Conservation (phyloP, 441 rosid species). For the Aleurites moluccanus region DNA sequence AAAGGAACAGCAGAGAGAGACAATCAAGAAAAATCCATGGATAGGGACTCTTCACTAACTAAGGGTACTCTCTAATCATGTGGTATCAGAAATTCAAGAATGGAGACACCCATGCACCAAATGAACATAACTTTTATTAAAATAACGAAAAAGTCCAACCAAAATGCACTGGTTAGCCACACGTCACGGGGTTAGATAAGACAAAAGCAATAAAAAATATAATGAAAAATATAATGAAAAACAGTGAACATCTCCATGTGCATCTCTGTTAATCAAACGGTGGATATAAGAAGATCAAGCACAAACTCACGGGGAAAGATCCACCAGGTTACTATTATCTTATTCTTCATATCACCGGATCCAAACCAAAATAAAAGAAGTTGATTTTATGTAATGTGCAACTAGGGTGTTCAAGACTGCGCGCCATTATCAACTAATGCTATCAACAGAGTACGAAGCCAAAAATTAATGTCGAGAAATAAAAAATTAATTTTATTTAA, state of each 20-base stretch:
- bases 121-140: background rate
- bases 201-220: too few relatives aligned
- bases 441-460: too few relatives aligned
- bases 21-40: constrained; percentile 25
- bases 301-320: background rate
- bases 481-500: too few relatives aligned
- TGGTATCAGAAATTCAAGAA: background rate
- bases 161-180: constrained; percentile 13
- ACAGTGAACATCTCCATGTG: constrained; percentile 19
- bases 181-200: too few relatives aligned
- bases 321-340: background rate
- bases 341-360: background rate
- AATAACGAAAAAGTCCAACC: constrained; percentile 17
- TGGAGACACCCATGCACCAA: background rate
- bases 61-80: background rate
- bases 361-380: background rate
- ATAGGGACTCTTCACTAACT: constrained; percentile 28
- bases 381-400: too few relatives aligned
- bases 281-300: background rate
- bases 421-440: background rate
- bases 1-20: constrained; percentile 9
- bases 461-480: too few relatives aligned
- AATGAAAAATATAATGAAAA: too few relatives aligned
- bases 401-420: background rate
- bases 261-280: constrained; percentile 21